Evolutionary conservation across 148 eudicot genomes (phyloP), one percentile per base, ranked within the genome.

Genomic region (Suaeda aralocaspica): DNA sequence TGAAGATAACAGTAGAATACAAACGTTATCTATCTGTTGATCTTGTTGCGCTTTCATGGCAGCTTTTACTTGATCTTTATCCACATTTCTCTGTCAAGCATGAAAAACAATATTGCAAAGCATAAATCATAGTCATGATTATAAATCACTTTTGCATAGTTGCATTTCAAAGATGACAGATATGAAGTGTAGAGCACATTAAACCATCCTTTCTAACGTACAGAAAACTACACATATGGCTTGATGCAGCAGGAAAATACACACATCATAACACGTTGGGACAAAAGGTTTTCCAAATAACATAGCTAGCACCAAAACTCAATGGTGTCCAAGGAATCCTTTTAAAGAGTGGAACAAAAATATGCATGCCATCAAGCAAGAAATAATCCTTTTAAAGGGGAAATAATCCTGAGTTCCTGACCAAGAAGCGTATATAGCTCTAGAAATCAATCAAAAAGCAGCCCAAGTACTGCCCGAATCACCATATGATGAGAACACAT

Each of bases 1-100:
- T 25, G 68, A 51, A 30, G 14, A 34, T 36, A 64, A 26, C 19
- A 48, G n/a, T 19, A 31, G 50, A 51, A 66, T 65, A 63, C 77
- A 77, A 68, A 83, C 99, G 80, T 91, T 91, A 68, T 95, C 99
- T 59, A 95, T 89, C 78, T 95, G 99, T 33, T 91, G 97, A 64
- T 95, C 99, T 79, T 95, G 99, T 79, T 95, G 99, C 74, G 99
- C 96, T 89, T 82, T 95, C 8, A 95, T 95, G 45, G 99, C 99
- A 55, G 99, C 99, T 81, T 91, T 91, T 33, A 95, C 90, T 76
- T 95, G 92, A 82, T 91, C 97, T 76, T 81, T 88, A 61, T 91
- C 97, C 73, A 87, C 84, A 66, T 85, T 87, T 80, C 87, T 80
- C 98, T 92, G 87, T 15, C 66, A 70, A 49, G 63, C 42, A 66